These are phyloP conservation scores for Zygotorulaspora florentina DNA, from an alignment of 805 yeast genomes.

Conservation along the genomic window DNA sequence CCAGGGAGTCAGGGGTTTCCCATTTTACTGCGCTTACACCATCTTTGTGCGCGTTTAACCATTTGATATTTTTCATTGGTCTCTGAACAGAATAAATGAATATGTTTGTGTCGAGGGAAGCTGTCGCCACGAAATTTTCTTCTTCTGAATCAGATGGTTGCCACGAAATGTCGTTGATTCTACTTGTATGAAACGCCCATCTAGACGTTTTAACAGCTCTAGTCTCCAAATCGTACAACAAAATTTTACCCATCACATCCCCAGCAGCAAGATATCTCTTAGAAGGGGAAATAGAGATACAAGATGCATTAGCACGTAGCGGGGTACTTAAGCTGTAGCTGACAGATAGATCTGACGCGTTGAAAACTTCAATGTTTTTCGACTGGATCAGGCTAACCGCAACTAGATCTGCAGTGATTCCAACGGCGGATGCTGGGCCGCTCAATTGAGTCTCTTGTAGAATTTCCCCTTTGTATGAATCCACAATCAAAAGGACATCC, in stretches of 20 bases:
- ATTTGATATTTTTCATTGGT: constrained; percentile 74
- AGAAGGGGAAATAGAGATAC: constrained; percentile 65
- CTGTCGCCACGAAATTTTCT: constrained; percentile 63
- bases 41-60: constrained; percentile 77
- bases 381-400: constrained; percentile 48
- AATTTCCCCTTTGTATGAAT: constrained; percentile 35
- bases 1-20: constrained; percentile 48
- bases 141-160: constrained; percentile 32
- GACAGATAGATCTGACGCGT: constrained; percentile 30
- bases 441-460: constrained; percentile 31
- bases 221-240: constrained; percentile 57
- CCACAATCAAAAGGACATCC: constrained; percentile 36
- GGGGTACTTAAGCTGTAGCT: constrained; percentile 38
- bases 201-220: constrained; percentile 67
- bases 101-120: constrained; percentile 78
- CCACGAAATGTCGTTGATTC: constrained; percentile 77
- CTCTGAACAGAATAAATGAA: constrained; percentile 72
- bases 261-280: constrained; percentile 74
- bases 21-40: constrained; percentile 78
- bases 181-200: constrained; percentile 94
- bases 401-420: constrained; percentile 40
- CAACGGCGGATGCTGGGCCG: constrained; percentile 45
- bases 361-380: constrained; percentile 41
- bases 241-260: constrained; percentile 79
- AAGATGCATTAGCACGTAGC: constrained; percentile 59